Conservation (phyloP, 1,139 yeast genomes). For the Geotrichum europaeum region DNA sequence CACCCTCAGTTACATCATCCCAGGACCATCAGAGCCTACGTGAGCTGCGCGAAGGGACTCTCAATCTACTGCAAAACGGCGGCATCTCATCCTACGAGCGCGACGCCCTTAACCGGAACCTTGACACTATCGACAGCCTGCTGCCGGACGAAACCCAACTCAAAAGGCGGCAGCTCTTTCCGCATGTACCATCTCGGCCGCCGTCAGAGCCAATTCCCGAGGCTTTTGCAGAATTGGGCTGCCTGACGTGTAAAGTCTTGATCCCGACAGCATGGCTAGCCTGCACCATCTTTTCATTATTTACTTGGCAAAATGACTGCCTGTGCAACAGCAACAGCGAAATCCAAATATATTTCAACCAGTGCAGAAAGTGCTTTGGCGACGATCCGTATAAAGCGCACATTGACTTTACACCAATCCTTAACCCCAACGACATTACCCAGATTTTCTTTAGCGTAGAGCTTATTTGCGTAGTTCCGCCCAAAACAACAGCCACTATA, state of each 20-base stretch:
- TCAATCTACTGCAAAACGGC: not conserved
- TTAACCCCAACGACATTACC: not conserved
- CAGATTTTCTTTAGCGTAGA: not conserved
- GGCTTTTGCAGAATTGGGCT: not conserved
- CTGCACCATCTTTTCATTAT: not conserved
- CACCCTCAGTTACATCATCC: not conserved
- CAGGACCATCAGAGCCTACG: not conserved
- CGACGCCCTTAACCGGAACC: not conserved
- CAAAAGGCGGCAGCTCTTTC: not conserved
- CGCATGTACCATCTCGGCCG: not conserved
- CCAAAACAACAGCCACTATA: not conserved
- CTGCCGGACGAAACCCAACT: not conserved
- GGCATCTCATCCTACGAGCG: not conserved
- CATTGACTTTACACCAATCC: not conserved
- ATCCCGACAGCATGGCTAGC: not conserved
- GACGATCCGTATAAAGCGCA: not conserved
- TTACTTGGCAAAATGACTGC: not conserved
- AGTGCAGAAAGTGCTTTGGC: not conserved
- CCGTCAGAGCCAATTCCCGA: not conserved
- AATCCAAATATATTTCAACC: not conserved
- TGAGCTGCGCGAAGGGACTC: not conserved
- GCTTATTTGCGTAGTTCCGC: not conserved
- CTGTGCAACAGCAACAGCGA: not conserved
- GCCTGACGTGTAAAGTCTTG: not conserved
- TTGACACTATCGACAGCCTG: not conserved